These are phyloP conservation scores for Erodium chrysanthum DNA, from an alignment of 441 rosid genomes.

Conservation along the genomic window DNA sequence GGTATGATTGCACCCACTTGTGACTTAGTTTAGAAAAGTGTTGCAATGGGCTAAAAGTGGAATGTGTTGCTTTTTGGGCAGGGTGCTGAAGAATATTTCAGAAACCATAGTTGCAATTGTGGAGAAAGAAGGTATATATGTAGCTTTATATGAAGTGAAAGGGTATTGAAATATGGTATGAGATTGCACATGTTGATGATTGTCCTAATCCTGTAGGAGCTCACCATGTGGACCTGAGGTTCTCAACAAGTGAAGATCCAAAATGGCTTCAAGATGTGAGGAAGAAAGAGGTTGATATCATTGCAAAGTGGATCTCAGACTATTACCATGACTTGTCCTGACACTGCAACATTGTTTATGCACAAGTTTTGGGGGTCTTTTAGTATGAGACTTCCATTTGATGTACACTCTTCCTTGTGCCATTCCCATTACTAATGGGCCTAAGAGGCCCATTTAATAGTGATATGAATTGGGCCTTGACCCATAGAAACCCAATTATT, in stretches of 20 bases:
- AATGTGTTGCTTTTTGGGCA: constrained; percentile 15
- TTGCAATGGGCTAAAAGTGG: too few species aligned
- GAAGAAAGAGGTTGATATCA: constrained; percentile 29
- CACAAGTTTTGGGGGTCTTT: too few species aligned
- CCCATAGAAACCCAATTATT: too few species aligned
- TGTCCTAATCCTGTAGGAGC: constrained; percentile 26
- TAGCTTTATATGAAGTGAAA: too few species aligned
- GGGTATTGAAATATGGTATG: too few species aligned
- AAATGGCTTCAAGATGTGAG: constrained; percentile 46
- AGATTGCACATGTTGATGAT: neutral
- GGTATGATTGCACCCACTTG: constrained; percentile 21
- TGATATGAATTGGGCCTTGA: too few species aligned
- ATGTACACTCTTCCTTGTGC: too few species aligned
- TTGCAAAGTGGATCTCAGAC: constrained; percentile 35
- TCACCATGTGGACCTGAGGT: constrained; percentile 57
- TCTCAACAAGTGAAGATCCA: constrained; percentile 39
- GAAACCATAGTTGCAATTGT: constrained; percentile 38
- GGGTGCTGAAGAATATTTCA: constrained; percentile 43
- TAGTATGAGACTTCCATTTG: too few species aligned
- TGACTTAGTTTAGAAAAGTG: too few species aligned
- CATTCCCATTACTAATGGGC: too few species aligned
- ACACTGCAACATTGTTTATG: too few species aligned
- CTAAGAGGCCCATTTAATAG: too few species aligned
- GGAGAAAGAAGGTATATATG: constrained; percentile 33
- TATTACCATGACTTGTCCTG: constrained; percentile 30